These are phyloP conservation scores for Lactarius indigo DNA, from an alignment of 768 basidiomycete genomes.

Conservation along the genomic window DNA sequence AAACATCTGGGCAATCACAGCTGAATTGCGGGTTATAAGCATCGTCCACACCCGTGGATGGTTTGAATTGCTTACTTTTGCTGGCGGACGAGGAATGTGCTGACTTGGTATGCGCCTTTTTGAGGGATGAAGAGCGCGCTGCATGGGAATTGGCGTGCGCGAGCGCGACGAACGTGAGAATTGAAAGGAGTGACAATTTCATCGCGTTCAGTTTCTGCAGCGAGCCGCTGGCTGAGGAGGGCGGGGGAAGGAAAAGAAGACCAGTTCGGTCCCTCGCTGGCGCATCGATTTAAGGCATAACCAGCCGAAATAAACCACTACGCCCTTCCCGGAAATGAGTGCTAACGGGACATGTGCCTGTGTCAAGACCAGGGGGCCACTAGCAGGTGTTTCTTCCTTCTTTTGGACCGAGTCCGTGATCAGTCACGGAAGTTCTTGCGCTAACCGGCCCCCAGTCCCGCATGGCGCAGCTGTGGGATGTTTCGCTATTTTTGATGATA, in stretches of 20 bases:
- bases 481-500: neutral
- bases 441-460: too few relatives aligned
- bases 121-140: neutral
- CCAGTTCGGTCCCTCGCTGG: neutral
- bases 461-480: neutral
- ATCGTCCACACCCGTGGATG: too few relatives aligned
- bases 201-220: neutral
- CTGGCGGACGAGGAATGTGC: neutral
- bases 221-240: neutral
- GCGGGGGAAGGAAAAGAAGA: neutral
- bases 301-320: neutral
- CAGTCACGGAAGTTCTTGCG: neutral
- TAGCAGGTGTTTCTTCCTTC: neutral
- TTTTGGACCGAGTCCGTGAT: neutral
- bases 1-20: slow-evolving; percentile 68
- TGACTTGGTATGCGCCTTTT: neutral
- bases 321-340: neutral
- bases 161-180: slow-evolving; percentile 1
- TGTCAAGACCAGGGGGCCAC: neutral
- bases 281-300: neutral
- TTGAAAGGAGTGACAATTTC: neutral
- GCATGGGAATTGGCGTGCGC: neutral
- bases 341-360: neutral
- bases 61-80: neutral
- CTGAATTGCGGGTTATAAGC: slow-evolving; percentile 12